Conservation (phyloP, 257 asterid species). For the Salvia miltiorrhiza region DNA sequence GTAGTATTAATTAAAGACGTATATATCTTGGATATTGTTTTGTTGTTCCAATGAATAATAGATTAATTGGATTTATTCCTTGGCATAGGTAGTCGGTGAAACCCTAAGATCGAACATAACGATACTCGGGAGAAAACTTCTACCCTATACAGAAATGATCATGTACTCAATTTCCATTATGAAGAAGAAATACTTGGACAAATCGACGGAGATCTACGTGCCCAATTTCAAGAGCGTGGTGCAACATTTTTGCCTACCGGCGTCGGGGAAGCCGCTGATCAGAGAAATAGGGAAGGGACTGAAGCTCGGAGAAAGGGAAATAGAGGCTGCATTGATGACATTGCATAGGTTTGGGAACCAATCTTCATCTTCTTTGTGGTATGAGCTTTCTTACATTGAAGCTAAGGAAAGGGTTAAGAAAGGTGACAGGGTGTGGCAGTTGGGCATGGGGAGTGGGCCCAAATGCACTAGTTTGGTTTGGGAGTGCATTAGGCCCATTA, state of each 20-base stretch:
- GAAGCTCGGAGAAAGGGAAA: constrained; percentile 43
- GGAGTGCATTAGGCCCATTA: constrained; percentile 57
- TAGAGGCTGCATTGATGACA: constrained; percentile 62
- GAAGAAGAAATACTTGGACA: constrained; percentile 38
- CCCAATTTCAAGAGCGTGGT: constrained; percentile 66
- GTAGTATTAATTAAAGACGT: not conserved
- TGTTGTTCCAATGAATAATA: not conserved
- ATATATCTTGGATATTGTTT: not conserved
- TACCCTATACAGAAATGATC: constrained; percentile 53
- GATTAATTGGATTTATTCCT: not conserved
- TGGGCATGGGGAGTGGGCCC: constrained; percentile 87
- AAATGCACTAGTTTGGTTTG: constrained; percentile 60
- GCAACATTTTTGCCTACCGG: constrained; percentile 83
- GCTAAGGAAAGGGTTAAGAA: constrained; percentile 58
- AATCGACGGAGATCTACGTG: constrained; percentile 44
- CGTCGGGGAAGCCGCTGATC: constrained; percentile 62
- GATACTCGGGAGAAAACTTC: constrained; percentile 47
- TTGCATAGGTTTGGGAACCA: constrained; percentile 68
- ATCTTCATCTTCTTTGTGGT: constrained; percentile 76
- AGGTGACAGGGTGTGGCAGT: constrained; percentile 68
- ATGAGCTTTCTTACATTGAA: constrained; percentile 64
- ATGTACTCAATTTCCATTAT: constrained; percentile 34
- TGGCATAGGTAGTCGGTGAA: constrained; percentile 57
- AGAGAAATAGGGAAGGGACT: constrained; percentile 59
- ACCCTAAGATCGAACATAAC: constrained; percentile 55